Evolutionary conservation across 2,329 filamentous ascomycete species (phyloP), one percentile per base, ranked within the genome.

Genomic region (Trichoderma hamatum): DNA sequence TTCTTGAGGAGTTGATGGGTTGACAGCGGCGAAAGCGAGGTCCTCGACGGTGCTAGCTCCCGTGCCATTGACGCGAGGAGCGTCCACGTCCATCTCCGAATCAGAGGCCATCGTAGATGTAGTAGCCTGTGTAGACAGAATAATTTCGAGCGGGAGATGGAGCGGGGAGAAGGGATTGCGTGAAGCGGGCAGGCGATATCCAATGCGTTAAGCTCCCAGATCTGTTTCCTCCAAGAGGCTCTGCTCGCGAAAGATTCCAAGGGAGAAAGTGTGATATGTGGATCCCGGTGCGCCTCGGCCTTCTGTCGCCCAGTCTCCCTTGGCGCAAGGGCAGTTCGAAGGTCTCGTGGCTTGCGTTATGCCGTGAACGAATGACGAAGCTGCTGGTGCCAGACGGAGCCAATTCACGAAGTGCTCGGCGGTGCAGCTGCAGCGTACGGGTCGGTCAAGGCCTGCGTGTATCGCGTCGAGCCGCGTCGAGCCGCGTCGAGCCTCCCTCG

Each of bases 1-100:
- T 58, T 80, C 76, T 32, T 74, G 74, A 26, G 78, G 79, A 2
- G 78, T 79, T 5, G 72, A 71, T 11, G 77, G 77, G 43, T 79
- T 76, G 58, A 76, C 75, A 14, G 78, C 76, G 43, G 79, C 82
- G 39, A 75, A 74, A 43, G 79, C 51, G 39, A 60, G 78, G 10
- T 77, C 76, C 51, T 81, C 77, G 52, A 72, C 72, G 34, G 36
- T 26, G 70, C 75, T 75, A 67, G 80, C 77, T 51, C 71, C 72
- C 36, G 36, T 21, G 70, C 75, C 75, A 68, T 80, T 79, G 64
- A 62, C 36, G 51, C 54, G 69, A 68, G 75, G 76, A 66, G 75
- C 73, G 46, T 78, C 76, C 64, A 75, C 73, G 46, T 78, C 76
- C 64, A 75, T 73, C 70, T 80, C 79, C 19, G 75, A 73, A 72